Evolutionary conservation across 2,329 filamentous ascomycete genomes (phyloP).

Genomic region (Arthrobotrys megalospora): DNA sequence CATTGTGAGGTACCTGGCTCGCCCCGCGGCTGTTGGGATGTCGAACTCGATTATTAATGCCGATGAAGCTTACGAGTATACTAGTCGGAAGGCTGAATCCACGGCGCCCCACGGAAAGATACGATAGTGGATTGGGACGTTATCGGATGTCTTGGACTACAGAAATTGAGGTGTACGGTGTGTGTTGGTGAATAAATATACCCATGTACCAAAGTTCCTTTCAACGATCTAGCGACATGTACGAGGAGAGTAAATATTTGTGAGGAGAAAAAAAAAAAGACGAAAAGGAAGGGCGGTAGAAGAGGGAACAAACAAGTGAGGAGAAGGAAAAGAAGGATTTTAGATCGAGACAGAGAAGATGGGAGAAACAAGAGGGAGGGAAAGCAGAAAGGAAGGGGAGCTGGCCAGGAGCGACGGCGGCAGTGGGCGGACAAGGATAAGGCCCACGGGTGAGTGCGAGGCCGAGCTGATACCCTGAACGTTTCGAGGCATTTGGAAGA

Average conservation of each 20-base stretch:
- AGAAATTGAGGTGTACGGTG: not conserved
- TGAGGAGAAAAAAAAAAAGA: not conserved
- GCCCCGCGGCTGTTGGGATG: slow-evolving; percentile 4
- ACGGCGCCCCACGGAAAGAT: not conserved
- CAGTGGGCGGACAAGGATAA: slow-evolving; percentile 1
- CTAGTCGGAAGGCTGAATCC: slow-evolving; percentile 10
- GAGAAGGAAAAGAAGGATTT: slow-evolving; percentile 5
- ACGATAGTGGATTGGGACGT: not conserved
- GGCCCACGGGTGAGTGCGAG: not conserved
- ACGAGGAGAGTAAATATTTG: slow-evolving; percentile 2
- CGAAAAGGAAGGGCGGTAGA: not conserved
- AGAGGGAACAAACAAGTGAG: not conserved
- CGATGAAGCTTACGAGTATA: not conserved
- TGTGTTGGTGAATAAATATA: not conserved
- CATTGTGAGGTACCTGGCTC: slow-evolving; percentile 24
- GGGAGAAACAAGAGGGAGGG: slow-evolving; percentile 22
- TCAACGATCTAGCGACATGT: not conserved
- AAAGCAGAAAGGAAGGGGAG: not conserved
- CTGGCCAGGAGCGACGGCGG: not conserved
- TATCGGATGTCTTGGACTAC: slow-evolving; percentile 26
- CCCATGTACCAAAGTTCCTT: slow-evolving; percentile 7
- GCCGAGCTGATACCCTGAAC: slow-evolving; percentile 38
- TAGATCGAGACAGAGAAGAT: slow-evolving; percentile 8
- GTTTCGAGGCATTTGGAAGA: slow-evolving; percentile 59
- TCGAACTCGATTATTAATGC: not conserved